Evolutionary conservation across 1,284 basidiomycete genomes (phyloP), one percentile per base, ranked within the genome.

Genomic region (Trichosporon ovoides): DNA sequence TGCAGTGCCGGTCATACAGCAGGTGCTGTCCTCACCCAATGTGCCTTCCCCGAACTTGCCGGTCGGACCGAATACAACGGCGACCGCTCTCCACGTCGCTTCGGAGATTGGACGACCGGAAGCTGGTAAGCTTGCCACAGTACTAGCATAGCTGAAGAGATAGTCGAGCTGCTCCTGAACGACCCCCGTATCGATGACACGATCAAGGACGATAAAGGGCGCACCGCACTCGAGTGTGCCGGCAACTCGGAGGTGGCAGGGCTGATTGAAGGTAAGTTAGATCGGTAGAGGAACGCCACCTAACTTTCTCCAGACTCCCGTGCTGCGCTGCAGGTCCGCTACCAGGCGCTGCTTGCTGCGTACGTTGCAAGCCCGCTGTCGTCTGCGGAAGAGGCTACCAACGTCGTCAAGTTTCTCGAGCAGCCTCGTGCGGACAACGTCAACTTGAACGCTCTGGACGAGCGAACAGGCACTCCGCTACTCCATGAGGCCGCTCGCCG

Each of bases 401-500:
- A 51, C 59, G 66, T 66, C 75, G 80, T 16, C 70, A 77, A 6
- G 80, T 88, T 18, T 80, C 82, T 22, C 72, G 81, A 35, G 73
- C 79, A 16, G 79, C 58, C 79, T 85, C 35, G 84, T 35, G 62
- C 72, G 22, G 63, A 72, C 46, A 66, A 72, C 16, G 63, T 79
- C 57, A 78, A 80, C 59, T 68, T 79, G 51, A 74, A 71, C 36
- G 68, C 73, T 0, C 67, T 92, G 11, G 90, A 94, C 61, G 84
- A 87, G 46, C 81, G 83, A n/a, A 83, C 85, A 1, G 91, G 91
- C 1, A 82, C 83, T 6, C 87, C 91, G 1, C 77, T 96, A 1
- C 80, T 97, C 1, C 93, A 97, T 66, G 91, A 94, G 73, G 92
- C 93, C 0, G 91, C 90, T 0, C 80, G 83, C 14, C 81, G 91